Evolutionary conservation across 2,329 filamentous ascomycete species (phyloP), one percentile per base, ranked within the genome.

Genomic region (Penicillium sp.): DNA sequence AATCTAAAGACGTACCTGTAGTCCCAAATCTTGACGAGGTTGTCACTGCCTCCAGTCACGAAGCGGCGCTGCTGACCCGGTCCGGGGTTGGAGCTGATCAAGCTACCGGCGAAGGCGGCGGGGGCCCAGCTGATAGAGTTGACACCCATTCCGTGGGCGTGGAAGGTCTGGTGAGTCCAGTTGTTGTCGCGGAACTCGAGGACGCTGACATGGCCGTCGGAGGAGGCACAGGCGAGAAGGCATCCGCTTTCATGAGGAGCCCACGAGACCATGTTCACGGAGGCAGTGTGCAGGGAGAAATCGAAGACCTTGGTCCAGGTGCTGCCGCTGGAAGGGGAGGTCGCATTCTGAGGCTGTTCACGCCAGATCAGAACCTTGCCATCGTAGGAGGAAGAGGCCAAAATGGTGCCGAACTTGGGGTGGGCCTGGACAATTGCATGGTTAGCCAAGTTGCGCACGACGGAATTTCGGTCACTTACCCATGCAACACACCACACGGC

Each of bases 291-390:
- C 51, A 93, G 84, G 59, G 90, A 88, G 71, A 95, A 96, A 69
- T 96, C 91, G 79, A 94, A 96, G 74, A 97, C 91, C 71, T 89
- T 87, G 69, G 92, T 89, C 89, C 89, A 92, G 67, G 84, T 80
- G 64, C 81, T 83, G 66, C 77, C 80, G 57, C 71, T 64, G 38
- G 69, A 69, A 46, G 73, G 68, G 52, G 70, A 68, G 51, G 74
- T 65, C 52, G 73, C 60, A 65, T 68, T 71, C 49, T 71, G 66
- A 48, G 71, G 66, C 74, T 92, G 88, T 77, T 99, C 94, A 74
- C 92, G 91, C 92, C 93, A 99, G 82, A 99, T 96, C 75, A 97
- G 87, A 63, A 99, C 93, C 77, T 96, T 96, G 76, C 93, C 94
- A 76, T 99, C 94, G 79, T 97, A 99, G 63, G 90, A 91, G 48